Percentiles rank a stretch among this genome's conserved stretches.
These are phyloP conservation scores for Pichia thaimueangensis DNA, from an alignment of 805 yeast species.

Conservation along the genomic window DNA sequence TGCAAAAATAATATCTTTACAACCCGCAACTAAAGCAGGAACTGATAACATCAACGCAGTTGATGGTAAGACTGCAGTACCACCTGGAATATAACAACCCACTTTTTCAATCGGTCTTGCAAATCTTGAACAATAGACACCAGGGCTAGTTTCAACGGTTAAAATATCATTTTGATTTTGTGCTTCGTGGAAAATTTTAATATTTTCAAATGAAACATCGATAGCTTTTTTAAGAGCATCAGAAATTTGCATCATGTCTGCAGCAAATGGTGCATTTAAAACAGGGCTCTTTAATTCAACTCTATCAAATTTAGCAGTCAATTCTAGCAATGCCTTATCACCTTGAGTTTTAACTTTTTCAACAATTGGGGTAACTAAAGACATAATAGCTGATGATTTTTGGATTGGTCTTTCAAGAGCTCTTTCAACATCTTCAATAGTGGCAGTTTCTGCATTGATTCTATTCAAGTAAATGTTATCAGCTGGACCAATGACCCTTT, in stretches of 20 bases:
- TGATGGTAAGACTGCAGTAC: slow-evolving; percentile 96
- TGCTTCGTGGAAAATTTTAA: slow-evolving; percentile 88
- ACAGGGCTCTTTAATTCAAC: slow-evolving; percentile 69
- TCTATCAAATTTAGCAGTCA: slow-evolving; percentile 86
- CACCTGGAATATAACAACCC: slow-evolving; percentile 97
- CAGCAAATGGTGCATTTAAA: slow-evolving; percentile 81
- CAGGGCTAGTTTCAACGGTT: slow-evolving; percentile 87
- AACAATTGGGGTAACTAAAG: slow-evolving; percentile 84
- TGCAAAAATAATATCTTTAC: slow-evolving; percentile 85
- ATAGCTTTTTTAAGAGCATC: slow-evolving; percentile 77
- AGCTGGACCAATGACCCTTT: slow-evolving; percentile 25
- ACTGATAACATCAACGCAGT: slow-evolving; percentile 98
- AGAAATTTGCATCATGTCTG: slow-evolving; percentile 62
- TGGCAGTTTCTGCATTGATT: slow-evolving; percentile 36
- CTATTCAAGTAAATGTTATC: slow-evolving; percentile 46
- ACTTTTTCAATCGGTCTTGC: slow-evolving; percentile 92
- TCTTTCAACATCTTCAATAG: slow-evolving; percentile 41
- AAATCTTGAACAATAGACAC: slow-evolving; percentile 90
- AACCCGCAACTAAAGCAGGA: slow-evolving; percentile 97
- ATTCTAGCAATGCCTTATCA: slow-evolving; percentile 81
- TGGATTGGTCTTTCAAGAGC: slow-evolving; percentile 93
- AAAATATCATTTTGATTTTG: slow-evolving; percentile 72
- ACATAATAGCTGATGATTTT: slow-evolving; percentile 87
- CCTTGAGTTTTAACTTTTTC: slow-evolving; percentile 71
- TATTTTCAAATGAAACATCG: slow-evolving; percentile 84